Conservation (phyloP, 768 basidiomycete genomes). For the Mrakia frigida region DNA sequence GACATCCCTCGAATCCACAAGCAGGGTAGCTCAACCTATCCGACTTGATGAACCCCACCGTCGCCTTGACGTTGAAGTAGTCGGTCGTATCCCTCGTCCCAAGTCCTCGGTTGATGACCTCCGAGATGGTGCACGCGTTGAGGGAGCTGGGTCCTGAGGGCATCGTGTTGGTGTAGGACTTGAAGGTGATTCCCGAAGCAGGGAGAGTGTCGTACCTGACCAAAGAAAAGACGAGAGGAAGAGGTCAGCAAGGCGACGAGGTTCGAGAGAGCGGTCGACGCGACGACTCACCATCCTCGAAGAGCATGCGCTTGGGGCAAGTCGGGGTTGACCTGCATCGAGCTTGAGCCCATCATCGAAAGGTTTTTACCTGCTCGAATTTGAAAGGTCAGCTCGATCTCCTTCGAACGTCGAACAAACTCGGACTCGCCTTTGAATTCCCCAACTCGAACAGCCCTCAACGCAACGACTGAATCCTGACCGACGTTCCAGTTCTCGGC, state of each 20-base stretch:
- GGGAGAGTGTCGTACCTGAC: conserved; percentile 58
- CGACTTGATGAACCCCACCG: conserved; percentile 77
- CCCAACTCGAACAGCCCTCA: conserved; percentile 87
- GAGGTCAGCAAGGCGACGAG: not conserved
- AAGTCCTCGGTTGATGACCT: conserved; percentile 72
- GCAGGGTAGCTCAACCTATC: conserved; percentile 77
- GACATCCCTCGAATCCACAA: conserved; percentile 73
- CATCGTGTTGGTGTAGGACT: conserved; percentile 56
- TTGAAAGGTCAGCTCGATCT: not conserved
- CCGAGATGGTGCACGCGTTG: conserved; percentile 51
- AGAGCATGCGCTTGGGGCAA: conserved; percentile 79
- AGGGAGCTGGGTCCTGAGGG: not conserved
- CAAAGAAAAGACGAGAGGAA: not conserved
- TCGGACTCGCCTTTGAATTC: conserved; percentile 68
- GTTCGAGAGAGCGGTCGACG: no score
- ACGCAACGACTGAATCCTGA: conserved; percentile 69
- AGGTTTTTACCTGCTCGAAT: conserved; percentile 62
- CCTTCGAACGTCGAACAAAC: not conserved
- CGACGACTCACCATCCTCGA: conserved; percentile 65
- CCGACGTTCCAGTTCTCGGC: conserved; percentile 41
- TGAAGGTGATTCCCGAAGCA: conserved; percentile 62
- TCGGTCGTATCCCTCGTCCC: conserved; percentile 72
- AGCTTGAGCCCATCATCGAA: conserved; percentile 72
- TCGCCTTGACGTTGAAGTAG: conserved; percentile 74
- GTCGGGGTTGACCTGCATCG: conserved; percentile 78